Percentiles rank a stretch among this genome's conserved stretches.
These are phyloP conservation scores for Paraphaeosphaeria minitans DNA, from an alignment of 2,329 filamentous ascomycete species.

Conservation along the genomic window DNA sequence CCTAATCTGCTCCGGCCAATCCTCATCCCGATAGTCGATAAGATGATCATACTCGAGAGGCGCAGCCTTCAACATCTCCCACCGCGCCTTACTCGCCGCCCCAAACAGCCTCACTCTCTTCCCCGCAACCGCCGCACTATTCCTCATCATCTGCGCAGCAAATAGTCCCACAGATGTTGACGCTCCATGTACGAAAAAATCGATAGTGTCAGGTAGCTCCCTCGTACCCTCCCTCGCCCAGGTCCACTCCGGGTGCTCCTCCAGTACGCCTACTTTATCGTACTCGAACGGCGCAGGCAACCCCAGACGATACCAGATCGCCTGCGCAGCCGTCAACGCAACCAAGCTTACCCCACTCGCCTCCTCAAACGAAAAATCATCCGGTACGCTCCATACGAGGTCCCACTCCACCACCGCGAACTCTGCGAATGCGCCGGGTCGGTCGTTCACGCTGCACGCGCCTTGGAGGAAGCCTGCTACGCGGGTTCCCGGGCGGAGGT, in stretches of 20 bases:
- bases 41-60: constrained; percentile 49
- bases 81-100: constrained; percentile 30
- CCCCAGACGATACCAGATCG: constrained; percentile 46
- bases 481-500: too few species aligned
- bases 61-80: constrained; percentile 30
- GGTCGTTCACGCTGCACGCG: too few species aligned
- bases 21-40: constrained; percentile 46
- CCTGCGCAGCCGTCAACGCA: too few species aligned
- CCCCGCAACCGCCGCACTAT: constrained; percentile 23
- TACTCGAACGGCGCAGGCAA: constrained; percentile 44
- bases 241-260: constrained; percentile 21
- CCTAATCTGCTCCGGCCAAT: constrained; percentile 43
- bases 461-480: too few species aligned
- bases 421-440: too few species aligned
- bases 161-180: constrained; percentile 44
- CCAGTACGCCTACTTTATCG: constrained; percentile 12
- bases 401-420: too few species aligned
- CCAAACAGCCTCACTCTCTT: constrained; percentile 31
- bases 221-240: neutral
- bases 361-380: too few species aligned
- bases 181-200: constrained; percentile 41
- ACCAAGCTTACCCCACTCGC: too few species aligned
- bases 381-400: too few species aligned
- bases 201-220: constrained; percentile 2
- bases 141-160: constrained; percentile 38